Evolutionary conservation across 192 early-diverging fungal genomes (phyloP), one percentile per base, ranked within the genome.

Genomic region (Entrophospora sp.): DNA sequence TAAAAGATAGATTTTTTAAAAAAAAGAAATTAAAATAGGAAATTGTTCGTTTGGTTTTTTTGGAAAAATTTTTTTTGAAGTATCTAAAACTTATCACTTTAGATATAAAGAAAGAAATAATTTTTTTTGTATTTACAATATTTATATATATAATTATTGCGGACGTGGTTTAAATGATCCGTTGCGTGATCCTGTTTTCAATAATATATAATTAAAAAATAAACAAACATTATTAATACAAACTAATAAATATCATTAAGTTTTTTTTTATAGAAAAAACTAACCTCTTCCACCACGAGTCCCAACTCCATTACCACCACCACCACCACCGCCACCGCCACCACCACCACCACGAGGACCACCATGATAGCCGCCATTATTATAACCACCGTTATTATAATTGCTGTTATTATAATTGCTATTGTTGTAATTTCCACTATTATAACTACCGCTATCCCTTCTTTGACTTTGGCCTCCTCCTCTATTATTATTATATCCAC

Each of bases 11-110:
- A n/a, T 14, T 14, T n/a, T 34, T 32, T 56, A 16, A 36, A 36
- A 2, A 16, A 40, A 38, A 14, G 22, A 40, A 20, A 35, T 18
- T 38, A n/a, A 16, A 38, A 27, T 10, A 42, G 31, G 27, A 45
- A 45, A 42, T 62, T 62, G 38, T 62, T 62, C 60, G 55, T 57
- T 57, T 57, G 55, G 18, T 57, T 57, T 55, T 37, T 32, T 57
- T 57, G 32, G 5, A 14, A 61, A 34, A 45, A 14, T 44, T 61
- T 42, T 42, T 18, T 6, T 45, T 18, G 30, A 45, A 34, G 31
- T 8, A 62, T 45, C 38, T 42, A 13, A 18, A 32, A 18, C 28
- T 31, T 43, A 31, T 25, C 25, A 28, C 18, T 36, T 18, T 27
- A 40, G 20, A 25, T 40, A 22, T 35, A 60, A 22, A 22, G 14